phyloP scores from a whole-genome alignment of 1,284 basidiomycete species.

The Vanrija pseudolonga region DNA sequence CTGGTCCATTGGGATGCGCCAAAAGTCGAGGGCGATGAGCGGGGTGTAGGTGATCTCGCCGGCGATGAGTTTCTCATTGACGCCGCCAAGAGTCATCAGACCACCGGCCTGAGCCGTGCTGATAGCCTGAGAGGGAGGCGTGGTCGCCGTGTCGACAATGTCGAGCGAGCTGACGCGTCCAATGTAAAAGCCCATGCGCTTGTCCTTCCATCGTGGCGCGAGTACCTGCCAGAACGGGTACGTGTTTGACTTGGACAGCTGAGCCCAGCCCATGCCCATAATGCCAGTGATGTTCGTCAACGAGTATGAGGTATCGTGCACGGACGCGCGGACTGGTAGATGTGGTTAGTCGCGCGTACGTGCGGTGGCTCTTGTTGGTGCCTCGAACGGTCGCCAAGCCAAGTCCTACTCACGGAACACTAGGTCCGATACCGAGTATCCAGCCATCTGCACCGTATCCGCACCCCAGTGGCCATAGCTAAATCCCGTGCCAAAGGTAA shows the following conservation, averaged over 20 bases:
- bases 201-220: conserved; percentile 62
- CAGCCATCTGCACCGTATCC: conserved; percentile 75
- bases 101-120: neutral
- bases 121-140: too few species aligned
- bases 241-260: conserved; percentile 45
- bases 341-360: too few species aligned
- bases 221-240: conserved; percentile 60
- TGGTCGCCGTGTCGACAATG: neutral
- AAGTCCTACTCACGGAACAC: conserved; percentile 49
- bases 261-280: conserved; percentile 53
- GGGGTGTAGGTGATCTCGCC: conserved; percentile 74
- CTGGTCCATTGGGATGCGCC: conserved; percentile 42
- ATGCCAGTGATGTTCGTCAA: conserved; percentile 48
- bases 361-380: too few species aligned
- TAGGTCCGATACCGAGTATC: conserved; percentile 67
- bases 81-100: neutral
- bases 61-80: conserved; percentile 55
- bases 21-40: conserved; percentile 51
- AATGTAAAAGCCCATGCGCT: conserved; percentile 76
- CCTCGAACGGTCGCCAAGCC: too few species aligned
- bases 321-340: neutral
- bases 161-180: conserved; percentile 64
- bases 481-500: conserved; percentile 71
- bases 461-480: conserved; percentile 65
- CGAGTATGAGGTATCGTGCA: neutral